These are phyloP conservation scores for Lasiosphaeriaceae sp. DNA, from an alignment of 495 filamentous ascomycete genomes.

Conservation along the genomic window DNA sequence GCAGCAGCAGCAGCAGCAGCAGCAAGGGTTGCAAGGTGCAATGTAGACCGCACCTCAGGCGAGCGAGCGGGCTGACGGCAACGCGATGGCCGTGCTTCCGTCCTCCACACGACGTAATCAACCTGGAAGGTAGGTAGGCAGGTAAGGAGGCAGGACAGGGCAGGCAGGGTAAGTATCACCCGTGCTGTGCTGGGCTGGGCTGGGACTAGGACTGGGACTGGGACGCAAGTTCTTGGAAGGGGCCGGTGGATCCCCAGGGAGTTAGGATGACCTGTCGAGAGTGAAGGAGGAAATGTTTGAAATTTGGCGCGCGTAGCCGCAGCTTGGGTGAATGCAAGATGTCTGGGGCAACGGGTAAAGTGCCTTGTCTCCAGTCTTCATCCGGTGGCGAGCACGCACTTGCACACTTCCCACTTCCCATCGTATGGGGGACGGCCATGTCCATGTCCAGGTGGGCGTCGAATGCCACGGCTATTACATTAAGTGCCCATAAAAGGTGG, in stretches of 20 bases:
- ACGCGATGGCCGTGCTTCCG: constrained; percentile 17
- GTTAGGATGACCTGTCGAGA: constrained; percentile 11
- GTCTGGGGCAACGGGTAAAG: constrained; percentile 33
- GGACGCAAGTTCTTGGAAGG: too few species aligned
- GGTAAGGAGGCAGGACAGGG: constrained; percentile 1
- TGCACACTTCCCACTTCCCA: neutral
- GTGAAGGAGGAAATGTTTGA: constrained; percentile 18
- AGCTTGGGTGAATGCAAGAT: constrained; percentile 33
- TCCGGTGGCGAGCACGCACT: constrained; percentile 23
- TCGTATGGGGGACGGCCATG: neutral
- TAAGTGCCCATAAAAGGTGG: constrained; percentile 1
- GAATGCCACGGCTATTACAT: constrained; percentile 8
- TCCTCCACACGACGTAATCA: constrained; percentile 17
- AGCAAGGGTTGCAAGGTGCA: neutral
- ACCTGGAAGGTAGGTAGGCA: constrained; percentile 2
- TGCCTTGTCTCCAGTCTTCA: constrained; percentile 26
- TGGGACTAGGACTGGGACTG: too few species aligned
- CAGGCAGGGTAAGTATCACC: neutral
- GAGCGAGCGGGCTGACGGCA: constrained; percentile 7
- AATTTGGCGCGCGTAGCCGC: constrained; percentile 33
- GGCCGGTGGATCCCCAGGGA: neutral
- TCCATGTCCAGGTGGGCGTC: neutral
- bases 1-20: too few species aligned
- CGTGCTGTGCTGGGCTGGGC: too few species aligned
- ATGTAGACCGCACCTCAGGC: constrained; percentile 2